phyloP scores from a whole-genome alignment of 371 early-diverging fungal genomes.

The Mucor sp. region DNA sequence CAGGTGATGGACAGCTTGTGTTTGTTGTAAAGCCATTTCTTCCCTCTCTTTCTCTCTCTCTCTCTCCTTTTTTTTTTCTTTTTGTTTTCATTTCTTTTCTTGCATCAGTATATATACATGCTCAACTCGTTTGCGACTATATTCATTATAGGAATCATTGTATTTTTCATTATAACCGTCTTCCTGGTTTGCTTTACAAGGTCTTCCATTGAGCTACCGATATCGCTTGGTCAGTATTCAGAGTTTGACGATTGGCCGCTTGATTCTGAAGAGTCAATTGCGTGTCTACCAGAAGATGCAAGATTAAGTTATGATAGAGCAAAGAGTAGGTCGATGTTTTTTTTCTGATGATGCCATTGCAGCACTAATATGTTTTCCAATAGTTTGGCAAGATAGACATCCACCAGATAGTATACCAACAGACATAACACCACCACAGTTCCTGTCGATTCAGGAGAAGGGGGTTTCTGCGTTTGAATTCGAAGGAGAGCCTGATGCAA shows the following conservation, averaged over 20 bases:
- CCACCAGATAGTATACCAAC: constrained; percentile 67
- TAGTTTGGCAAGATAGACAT: constrained; percentile 57
- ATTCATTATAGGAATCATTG: constrained; percentile 38
- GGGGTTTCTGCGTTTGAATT: constrained; percentile 88
- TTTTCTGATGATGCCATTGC: too few relatives aligned
- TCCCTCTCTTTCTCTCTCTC: too few relatives aligned
- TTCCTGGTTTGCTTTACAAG: constrained; percentile 44
- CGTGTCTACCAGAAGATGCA: constrained; percentile 45
- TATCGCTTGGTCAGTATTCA: constrained; percentile 25
- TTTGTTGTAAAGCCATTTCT: not conserved
- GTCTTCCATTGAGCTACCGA: constrained; percentile 35
- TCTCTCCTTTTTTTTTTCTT: not conserved
- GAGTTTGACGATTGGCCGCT: constrained; percentile 41
- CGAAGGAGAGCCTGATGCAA: constrained; percentile 67
- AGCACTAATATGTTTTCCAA: not conserved
- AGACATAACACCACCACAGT: constrained; percentile 65
- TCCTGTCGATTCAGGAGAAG: constrained; percentile 75
- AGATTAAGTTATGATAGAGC: constrained; percentile 50
- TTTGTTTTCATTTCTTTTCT: constrained; percentile 1
- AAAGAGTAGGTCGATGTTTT: constrained; percentile 27
- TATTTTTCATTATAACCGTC: constrained; percentile 36
- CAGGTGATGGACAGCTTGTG: constrained; percentile 1
- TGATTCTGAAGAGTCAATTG: constrained; percentile 43
- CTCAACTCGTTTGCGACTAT: constrained; percentile 34
- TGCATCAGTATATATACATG: constrained; percentile 11